Conservation (phyloP, 2,329 filamentous ascomycete species). For the Hymenoscyphus scutula region DNA sequence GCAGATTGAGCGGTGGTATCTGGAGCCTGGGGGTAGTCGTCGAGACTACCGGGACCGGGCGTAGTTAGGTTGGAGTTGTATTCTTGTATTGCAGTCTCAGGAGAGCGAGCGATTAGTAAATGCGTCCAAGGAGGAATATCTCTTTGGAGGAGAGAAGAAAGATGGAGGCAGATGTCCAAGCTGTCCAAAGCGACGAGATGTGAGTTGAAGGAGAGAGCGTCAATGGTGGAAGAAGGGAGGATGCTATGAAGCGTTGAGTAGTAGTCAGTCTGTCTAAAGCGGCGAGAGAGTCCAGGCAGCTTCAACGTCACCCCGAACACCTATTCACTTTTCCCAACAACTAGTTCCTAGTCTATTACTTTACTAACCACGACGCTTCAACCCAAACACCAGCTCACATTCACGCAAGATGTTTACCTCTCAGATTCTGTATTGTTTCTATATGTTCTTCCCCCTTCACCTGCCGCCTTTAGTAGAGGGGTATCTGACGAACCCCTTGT, state of each 20-base stretch:
- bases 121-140: neutral
- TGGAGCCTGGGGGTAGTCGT: neutral
- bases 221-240: neutral
- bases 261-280: neutral
- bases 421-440: neutral
- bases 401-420: neutral
- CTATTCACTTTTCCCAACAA: too few species aligned
- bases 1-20: neutral
- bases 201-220: neutral
- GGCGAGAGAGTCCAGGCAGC: neutral
- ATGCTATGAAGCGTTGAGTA: neutral
- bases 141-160: neutral
- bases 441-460: neutral
- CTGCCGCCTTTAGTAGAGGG: neutral
- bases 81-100: neutral
- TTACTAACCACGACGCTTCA: too few species aligned
- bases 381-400: too few species aligned
- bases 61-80: neutral
- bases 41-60: neutral
- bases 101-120: neutral
- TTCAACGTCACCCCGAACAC: too few species aligned
- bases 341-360: too few species aligned
- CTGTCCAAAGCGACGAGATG: conserved; percentile 1
- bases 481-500: neutral
- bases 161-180: neutral